A percentile compares a stretch with the other conserved stretches of the same genome.
Evolutionary conservation across 805 yeast species (phyloP).

Genomic region (Myxozyma kluyveri): DNA sequence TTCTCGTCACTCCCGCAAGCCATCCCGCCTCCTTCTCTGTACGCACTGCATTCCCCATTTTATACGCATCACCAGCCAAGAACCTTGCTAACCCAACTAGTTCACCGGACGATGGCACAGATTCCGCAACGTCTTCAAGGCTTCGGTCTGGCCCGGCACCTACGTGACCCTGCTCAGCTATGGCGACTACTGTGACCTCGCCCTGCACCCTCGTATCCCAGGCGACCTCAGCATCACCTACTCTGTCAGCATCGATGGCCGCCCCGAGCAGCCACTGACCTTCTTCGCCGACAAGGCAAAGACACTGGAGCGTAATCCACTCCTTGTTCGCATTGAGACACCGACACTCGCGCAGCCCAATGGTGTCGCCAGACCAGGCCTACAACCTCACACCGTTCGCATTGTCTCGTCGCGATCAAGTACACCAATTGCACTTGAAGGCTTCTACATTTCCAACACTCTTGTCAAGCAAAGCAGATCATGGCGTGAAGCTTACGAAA

Average conservation of each 20-base stretch:
- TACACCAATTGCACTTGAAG: slow-evolving; percentile 19
- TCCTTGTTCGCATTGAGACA: slow-evolving; percentile 11
- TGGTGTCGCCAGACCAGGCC: not conserved
- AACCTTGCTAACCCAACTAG: slow-evolving; percentile 4
- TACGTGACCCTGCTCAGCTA: slow-evolving; percentile 21
- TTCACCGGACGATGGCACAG: slow-evolving; percentile 30
- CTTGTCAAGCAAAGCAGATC: slow-evolving; percentile 18
- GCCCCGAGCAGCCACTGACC: too few species aligned
- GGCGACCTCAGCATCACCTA: slow-evolving; percentile 13
- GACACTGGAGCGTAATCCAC: slow-evolving; percentile 13
- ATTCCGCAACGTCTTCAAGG: slow-evolving; percentile 22
- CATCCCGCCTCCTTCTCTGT: slow-evolving; percentile 26
- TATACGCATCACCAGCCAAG: too few species aligned
- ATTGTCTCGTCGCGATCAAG: slow-evolving; percentile 19
- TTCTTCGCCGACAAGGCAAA: slow-evolving; percentile 7
- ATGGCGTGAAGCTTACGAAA: slow-evolving; percentile 11
- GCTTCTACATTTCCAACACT: slow-evolving; percentile 14
- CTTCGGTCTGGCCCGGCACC: slow-evolving; percentile 29
- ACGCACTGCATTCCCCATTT: not conserved
- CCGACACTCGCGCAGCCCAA: not conserved
- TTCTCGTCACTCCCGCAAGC: slow-evolving; percentile 22
- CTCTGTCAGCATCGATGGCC: slow-evolving; percentile 21
- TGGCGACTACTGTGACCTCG: slow-evolving; percentile 26
- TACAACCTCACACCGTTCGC: slow-evolving; percentile 21
- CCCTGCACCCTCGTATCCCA: slow-evolving; percentile 13